Base-by-base conservation (phyloP, 2,329 filamentous ascomycete species). In the Penicillium paneum region DNA sequence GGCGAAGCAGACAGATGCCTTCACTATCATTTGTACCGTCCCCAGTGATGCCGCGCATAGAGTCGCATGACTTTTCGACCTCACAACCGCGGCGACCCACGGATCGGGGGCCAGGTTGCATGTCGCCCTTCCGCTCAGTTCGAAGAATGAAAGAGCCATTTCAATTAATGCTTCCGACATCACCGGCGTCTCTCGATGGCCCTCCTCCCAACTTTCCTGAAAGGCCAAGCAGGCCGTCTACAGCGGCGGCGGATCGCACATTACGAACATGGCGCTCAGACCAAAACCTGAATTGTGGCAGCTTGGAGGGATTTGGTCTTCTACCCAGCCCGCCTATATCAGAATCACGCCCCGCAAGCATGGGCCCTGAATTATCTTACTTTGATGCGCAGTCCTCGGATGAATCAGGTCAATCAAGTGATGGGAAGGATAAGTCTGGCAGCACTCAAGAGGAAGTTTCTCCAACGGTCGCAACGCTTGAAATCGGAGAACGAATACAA, bases 141-240 rank as follows among this genome's bases (percentile, higher is more conserved):
- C 67, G 69, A 17, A 69, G 59, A 54, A 74, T 74, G 72, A 74
- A 73, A 42, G 66, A 73, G 46, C 71, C 72, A 13, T 74, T 74
- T 34, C 71, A 71, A 36, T 56, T 74, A 15, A 68, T 67, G 51
- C 61, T 74, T 12, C 71, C 71, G 8, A 51, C 61, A 7, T 74
- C 71, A 2, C 71, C 72, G 6, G 56, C 47, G 10, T 70, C 70
- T 0, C 55, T 61, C 29, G 71, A 74, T 39, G 64, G 58, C 15
- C 58, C 54, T 35, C 19, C 52, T 26, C 43, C 54, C 3, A 32
- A 60, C 47, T 59, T 64, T 5, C 53, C 60, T 26, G 55, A 62
- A 6, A 63, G 57, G 21, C 63, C 65, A 15, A 56, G 51, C n/a
- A 55, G 52, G 40, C 31, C 56, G 29, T 60, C 61, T 8, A 59